Percentiles rank a stretch among this genome's conserved stretches.
Conservation (phyloP, 345 rosid genomes). For the Aegle marmelos region DNA sequence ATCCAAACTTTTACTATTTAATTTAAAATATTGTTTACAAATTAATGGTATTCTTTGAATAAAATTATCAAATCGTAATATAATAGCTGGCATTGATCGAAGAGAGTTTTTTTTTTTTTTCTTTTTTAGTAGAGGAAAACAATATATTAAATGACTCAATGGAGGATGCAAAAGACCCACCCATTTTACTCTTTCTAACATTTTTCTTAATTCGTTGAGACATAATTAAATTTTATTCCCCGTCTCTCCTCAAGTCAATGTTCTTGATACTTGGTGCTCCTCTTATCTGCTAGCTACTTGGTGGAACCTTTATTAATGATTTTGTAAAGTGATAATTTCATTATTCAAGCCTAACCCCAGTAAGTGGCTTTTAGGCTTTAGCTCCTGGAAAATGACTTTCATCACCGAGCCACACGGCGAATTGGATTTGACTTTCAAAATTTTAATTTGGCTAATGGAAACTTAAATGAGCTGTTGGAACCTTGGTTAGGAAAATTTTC, state of each 20-base stretch:
- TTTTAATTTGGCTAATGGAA: neutral
- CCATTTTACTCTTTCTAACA: too few species aligned
- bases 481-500: too few species aligned
- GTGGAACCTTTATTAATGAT: neutral
- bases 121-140: too few species aligned
- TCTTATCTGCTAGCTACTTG: neutral
- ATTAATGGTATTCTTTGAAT: too few species aligned
- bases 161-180: too few species aligned
- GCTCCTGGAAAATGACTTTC: neutral
- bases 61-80: too few species aligned
- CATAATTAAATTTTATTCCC: neutral
- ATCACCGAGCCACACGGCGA: neutral
- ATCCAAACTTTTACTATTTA: too few species aligned
- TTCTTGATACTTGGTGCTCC: neutral
- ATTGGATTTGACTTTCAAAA: neutral
- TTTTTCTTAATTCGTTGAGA: neutral
- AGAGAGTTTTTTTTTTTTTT: too few species aligned
- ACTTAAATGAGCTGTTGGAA: too few species aligned
- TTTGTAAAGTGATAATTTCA: neutral
- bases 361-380: neutral
- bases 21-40: too few species aligned
- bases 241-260: neutral
- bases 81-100: too few species aligned
- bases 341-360: neutral
- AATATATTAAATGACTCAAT: too few species aligned